Evolutionary conservation across 495 filamentous ascomycete species (phyloP).

Genomic region (Podospora appendiculata): DNA sequence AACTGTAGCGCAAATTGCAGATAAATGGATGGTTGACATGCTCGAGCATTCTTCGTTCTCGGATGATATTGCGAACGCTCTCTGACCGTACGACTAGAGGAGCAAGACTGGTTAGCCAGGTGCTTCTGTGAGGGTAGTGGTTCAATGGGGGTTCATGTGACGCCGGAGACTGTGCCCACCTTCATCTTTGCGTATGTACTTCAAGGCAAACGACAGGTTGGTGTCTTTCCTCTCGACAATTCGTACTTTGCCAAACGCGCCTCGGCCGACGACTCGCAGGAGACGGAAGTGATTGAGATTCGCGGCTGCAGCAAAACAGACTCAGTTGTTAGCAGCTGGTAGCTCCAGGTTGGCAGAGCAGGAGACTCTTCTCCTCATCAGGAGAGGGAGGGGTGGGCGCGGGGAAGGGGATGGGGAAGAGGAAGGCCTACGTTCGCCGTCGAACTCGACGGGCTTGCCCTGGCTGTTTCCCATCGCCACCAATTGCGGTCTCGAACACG

Average conservation of each 20-base stretch:
- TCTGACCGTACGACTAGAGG: conserved; percentile 84
- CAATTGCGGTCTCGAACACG: neutral
- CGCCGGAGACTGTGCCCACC: conserved; percentile 44
- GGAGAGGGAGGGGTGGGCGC: neutral
- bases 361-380: neutral
- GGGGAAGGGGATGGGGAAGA: too few species aligned
- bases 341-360: neutral
- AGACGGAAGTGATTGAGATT: conserved; percentile 97
- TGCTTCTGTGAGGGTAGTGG: neutral
- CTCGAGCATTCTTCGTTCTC: conserved; percentile 94
- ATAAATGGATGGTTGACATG: conserved; percentile 97
- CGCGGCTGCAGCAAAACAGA: neutral
- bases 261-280: conserved; percentile 90
- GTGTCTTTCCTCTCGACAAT: conserved; percentile 98
- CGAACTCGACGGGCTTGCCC: conserved; percentile 86
- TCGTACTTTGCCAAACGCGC: conserved; percentile 95
- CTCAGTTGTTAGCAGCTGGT: neutral
- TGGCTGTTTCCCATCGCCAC: conserved; percentile 80
- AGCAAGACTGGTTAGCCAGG: neutral
- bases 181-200: conserved; percentile 99
- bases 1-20: conserved; percentile 97
- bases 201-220: conserved; percentile 81
- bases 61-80: conserved; percentile 95
- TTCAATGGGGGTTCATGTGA: neutral
- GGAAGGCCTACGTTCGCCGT: conserved; percentile 74